These are phyloP conservation scores for Clarireedia hainanense DNA, from an alignment of 2,329 filamentous ascomycete species.

Conservation along the genomic window DNA sequence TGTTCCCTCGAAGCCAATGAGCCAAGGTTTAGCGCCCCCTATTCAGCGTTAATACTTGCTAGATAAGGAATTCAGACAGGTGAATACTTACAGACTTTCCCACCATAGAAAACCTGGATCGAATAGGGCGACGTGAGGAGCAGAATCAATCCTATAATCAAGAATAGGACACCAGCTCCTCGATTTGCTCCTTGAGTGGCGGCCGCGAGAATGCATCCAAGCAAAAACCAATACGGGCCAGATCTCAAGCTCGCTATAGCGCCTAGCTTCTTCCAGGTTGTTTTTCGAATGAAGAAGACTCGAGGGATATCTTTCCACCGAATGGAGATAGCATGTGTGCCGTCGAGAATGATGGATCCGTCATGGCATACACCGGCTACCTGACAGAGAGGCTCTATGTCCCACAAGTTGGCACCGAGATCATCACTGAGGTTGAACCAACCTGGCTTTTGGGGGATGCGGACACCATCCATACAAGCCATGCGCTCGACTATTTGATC, in stretches of 20 bases:
- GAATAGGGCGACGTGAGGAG: slow-evolving; percentile 10
- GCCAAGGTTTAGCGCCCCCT: slow-evolving; percentile 7
- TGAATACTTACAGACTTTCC: slow-evolving; percentile 10
- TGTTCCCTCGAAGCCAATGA: slow-evolving; percentile 17
- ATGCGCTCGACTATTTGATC: slow-evolving; percentile 29
- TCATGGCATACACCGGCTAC: slow-evolving; percentile 29
- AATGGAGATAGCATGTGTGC: slow-evolving; percentile 26
- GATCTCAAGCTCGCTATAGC: neutral
- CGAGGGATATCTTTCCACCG: slow-evolving; percentile 28
- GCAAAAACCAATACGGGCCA: neutral
- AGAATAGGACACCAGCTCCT: slow-evolving; percentile 8
- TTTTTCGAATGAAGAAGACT: neutral
- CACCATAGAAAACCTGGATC: slow-evolving; percentile 12
- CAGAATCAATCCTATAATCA: slow-evolving; percentile 7
- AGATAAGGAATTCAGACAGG: neutral
- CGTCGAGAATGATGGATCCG: slow-evolving; percentile 27
- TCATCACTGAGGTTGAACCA: slow-evolving; percentile 23
- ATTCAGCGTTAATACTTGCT: neutral
- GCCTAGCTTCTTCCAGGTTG: slow-evolving; percentile 5
- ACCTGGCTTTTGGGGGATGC: neutral
- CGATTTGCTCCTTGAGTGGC: neutral
- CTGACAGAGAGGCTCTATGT: slow-evolving; percentile 29
- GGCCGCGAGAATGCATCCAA: neutral
- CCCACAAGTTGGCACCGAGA: slow-evolving; percentile 27
- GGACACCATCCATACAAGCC: slow-evolving; percentile 16